Evolutionary conservation across 1,284 basidiomycete species (phyloP).

Genomic region (Rhodofomes roseus): DNA sequence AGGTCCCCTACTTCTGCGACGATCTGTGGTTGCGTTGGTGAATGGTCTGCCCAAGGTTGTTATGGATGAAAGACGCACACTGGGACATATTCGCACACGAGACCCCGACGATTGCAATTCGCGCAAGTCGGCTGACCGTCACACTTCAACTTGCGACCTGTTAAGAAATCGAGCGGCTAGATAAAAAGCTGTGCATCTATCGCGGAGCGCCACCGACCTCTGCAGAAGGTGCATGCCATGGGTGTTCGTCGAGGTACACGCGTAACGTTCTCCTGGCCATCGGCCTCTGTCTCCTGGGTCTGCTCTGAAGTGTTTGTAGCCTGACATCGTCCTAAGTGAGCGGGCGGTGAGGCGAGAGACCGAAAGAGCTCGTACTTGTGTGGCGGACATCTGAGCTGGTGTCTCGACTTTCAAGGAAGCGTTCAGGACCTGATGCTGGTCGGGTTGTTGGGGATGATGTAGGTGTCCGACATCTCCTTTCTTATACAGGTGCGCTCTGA

Average conservation of each 20-base stretch:
- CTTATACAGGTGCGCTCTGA: neutral
- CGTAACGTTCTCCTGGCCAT: constrained; percentile 5
- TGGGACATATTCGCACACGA: constrained; percentile 21
- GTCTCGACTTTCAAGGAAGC: neutral
- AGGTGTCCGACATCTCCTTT: constrained; percentile 2
- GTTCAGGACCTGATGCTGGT: neutral
- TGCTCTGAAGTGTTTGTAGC: neutral
- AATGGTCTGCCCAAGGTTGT: neutral
- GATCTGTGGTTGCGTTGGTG: neutral
- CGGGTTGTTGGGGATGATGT: neutral
- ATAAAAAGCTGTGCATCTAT: neutral
- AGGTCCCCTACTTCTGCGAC: constrained; percentile 4
- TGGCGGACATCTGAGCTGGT: neutral
- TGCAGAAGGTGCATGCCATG: constrained; percentile 24
- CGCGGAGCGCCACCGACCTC: constrained; percentile 12
- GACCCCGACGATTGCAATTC: constrained; percentile 19
- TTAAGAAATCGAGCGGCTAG: neutral
- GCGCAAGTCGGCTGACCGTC: constrained; percentile 21
- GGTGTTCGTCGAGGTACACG: constrained; percentile 13
- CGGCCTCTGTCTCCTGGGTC: neutral
- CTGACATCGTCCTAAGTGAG: neutral
- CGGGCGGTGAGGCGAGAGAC: neutral
- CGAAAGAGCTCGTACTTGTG: constrained; percentile 13
- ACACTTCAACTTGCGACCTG: constrained; percentile 24
- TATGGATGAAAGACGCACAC: constrained; percentile 13